phyloP scores from a whole-genome alignment of 2,329 filamentous ascomycete genomes.

The Sclerotinia glacialis region DNA sequence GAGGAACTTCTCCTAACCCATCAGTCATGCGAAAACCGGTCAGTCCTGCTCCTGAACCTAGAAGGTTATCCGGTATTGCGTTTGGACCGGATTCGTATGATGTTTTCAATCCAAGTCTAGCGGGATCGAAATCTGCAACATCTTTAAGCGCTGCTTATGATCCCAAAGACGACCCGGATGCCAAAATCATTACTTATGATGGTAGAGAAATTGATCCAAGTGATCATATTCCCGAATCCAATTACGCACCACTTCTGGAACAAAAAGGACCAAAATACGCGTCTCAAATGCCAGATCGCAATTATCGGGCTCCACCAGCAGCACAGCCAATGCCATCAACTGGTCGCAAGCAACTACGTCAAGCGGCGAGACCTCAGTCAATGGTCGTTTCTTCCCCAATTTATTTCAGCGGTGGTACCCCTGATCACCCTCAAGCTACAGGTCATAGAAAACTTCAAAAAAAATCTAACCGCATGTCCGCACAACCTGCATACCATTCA shows the following conservation, averaged over 20 bases:
- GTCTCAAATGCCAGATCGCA: conserved; percentile 37
- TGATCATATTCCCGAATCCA: conserved; percentile 68
- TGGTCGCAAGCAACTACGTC: conserved; percentile 49
- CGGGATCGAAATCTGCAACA: conserved; percentile 39
- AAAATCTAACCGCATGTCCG: conserved; percentile 44
- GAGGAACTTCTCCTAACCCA: conserved; percentile 43
- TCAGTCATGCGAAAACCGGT: conserved; percentile 67
- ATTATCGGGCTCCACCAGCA: conserved; percentile 47
- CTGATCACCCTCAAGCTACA: conserved; percentile 42
- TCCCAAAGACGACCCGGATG: conserved; percentile 48
- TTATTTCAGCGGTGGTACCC: conserved; percentile 36
- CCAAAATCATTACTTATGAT: conserved; percentile 72
- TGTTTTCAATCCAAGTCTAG: conserved; percentile 59
- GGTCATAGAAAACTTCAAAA: conserved; percentile 64
- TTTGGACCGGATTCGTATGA: conserved; percentile 77
- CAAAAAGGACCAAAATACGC: conserved; percentile 51
- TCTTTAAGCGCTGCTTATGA: conserved; percentile 37
- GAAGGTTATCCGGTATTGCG: conserved; percentile 59
- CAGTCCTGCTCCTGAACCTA: conserved; percentile 62
- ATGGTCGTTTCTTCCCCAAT: conserved; percentile 38
- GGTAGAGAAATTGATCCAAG: conserved; percentile 77
- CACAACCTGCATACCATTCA: conserved; percentile 32
- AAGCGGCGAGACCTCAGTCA: conserved; percentile 51
- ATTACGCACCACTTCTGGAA: conserved; percentile 38
- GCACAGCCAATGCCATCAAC: conserved; percentile 49